phyloP scores from a whole-genome alignment of 176 grass and related monocot species.

The Hordeum vulgare region DNA sequence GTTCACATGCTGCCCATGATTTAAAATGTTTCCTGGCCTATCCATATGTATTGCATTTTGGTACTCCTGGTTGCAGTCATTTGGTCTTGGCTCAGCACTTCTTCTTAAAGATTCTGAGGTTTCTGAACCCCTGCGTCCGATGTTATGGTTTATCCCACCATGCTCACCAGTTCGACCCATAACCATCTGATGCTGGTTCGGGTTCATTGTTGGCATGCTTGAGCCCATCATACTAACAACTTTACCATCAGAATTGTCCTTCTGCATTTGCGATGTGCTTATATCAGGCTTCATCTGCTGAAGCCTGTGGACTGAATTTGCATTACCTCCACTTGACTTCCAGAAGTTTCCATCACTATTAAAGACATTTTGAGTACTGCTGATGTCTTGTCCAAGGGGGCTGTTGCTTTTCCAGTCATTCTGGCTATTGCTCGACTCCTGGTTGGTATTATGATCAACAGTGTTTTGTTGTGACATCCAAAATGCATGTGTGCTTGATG shows the following conservation, averaged over 20 bases:
- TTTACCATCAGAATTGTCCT: slow-evolving; percentile 40
- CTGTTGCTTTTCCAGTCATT: slow-evolving; percentile 66
- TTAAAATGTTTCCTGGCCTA: slow-evolving; percentile 22
- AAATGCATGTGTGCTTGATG: slow-evolving; percentile 42
- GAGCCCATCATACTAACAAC: slow-evolving; percentile 30
- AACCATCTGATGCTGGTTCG: slow-evolving; percentile 40
- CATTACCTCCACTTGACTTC: slow-evolving; percentile 41
- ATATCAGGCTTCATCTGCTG: slow-evolving; percentile 50
- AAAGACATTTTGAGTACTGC: slow-evolving; percentile 34
- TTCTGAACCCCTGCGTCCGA: slow-evolving; percentile 30
- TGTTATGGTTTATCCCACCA: slow-evolving; percentile 46
- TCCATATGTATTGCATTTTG: slow-evolving; percentile 33
- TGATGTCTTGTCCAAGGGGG: slow-evolving; percentile 38
- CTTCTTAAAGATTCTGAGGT: slow-evolving; percentile 54
- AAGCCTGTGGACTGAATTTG: slow-evolving; percentile 35
- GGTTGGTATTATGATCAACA: slow-evolving; percentile 40
- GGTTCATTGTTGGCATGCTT: slow-evolving; percentile 33
- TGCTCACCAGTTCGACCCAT: slow-evolving; percentile 37
- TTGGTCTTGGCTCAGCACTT: slow-evolving; percentile 40
- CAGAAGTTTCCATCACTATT: slow-evolving; percentile 43
- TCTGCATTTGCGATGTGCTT: slow-evolving; percentile 17
- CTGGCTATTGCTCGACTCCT: slow-evolving; percentile 49
- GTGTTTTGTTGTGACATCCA: slow-evolving; percentile 67
- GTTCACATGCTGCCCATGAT: slow-evolving; percentile 34
- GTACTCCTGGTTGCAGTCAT: slow-evolving; percentile 52